phyloP scores from a whole-genome alignment of 108 stramenopile species.

The Fragilariopsis cylindrus region DNA sequence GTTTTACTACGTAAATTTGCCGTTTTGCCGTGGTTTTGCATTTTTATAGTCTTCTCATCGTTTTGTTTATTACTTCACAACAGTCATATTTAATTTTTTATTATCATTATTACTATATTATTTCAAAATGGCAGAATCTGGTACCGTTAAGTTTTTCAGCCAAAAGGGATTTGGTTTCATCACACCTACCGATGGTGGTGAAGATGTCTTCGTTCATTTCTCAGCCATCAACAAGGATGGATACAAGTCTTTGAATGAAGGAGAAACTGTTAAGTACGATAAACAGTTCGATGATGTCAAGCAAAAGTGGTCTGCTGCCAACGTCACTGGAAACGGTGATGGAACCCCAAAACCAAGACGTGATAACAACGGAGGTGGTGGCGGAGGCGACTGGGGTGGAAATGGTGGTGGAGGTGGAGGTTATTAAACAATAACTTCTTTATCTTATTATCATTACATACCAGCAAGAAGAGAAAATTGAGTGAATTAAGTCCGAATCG shows the following conservation, averaged over 20 bases:
- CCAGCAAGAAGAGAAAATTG: too few relatives aligned
- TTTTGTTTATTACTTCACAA: too few relatives aligned
- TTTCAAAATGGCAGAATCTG: constrained; percentile 1
- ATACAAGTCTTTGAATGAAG: constrained; percentile 44
- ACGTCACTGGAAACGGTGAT: constrained; percentile 15
- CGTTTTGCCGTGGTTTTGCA: too few relatives aligned
- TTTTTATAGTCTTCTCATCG: too few relatives aligned
- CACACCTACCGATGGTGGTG: constrained; percentile 43
- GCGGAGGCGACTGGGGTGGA: not conserved
- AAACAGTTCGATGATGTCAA: constrained; percentile 9
- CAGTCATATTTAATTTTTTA: too few relatives aligned
- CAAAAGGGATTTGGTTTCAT: constrained; percentile 70
- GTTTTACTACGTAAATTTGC: too few relatives aligned
- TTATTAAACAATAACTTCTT: not conserved
- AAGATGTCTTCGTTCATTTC: constrained; percentile 52
- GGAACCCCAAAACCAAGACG: not conserved
- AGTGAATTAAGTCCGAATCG: too few relatives aligned
- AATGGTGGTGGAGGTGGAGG: constrained; percentile 2
- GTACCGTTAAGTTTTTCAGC: constrained; percentile 59
- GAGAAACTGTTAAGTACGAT: constrained; percentile 41
- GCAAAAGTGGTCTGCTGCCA: constrained; percentile 15
- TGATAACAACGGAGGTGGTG: not conserved
- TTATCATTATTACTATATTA: not conserved
- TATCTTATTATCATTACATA: too few relatives aligned
- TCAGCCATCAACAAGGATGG: constrained; percentile 42